These are phyloP conservation scores for Pleurotus giganteus DNA, from an alignment of 768 basidiomycete species.

Conservation along the genomic window DNA sequence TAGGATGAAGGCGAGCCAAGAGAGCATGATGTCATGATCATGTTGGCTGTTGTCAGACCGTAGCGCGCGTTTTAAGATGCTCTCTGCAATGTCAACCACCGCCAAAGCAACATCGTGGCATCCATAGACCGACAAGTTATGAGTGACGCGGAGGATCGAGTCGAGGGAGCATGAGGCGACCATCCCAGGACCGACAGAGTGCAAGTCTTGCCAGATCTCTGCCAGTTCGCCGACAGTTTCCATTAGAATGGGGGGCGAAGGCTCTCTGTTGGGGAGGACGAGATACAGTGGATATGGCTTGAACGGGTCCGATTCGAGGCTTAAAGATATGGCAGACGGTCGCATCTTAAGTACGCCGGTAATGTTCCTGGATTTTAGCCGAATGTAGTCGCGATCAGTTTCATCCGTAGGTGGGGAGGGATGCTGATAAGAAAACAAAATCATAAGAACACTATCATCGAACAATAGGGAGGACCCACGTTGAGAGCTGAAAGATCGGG, in stretches of 20 bases:
- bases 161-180: not conserved
- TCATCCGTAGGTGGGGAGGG: not conserved
- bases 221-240: not conserved
- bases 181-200: not conserved
- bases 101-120: not conserved
- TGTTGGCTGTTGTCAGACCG: not conserved
- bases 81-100: not conserved
- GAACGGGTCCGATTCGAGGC: not conserved
- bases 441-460: not conserved
- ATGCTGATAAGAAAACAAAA: not conserved
- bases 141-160: not conserved
- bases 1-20: not conserved
- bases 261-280: not conserved
- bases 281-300: no score
- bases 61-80: not conserved
- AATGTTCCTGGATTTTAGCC: not conserved
- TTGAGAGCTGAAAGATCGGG: not conserved
- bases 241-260: not conserved
- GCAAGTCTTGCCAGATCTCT: not conserved
- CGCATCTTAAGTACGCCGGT: not conserved
- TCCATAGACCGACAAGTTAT: not conserved
- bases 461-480: not conserved
- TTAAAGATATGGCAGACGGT: not conserved
- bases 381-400: not conserved
- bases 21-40: not conserved